Evolutionary conservation across 2,329 filamentous ascomycete genomes (phyloP).

Genomic region (Claviceps spartinae): DNA sequence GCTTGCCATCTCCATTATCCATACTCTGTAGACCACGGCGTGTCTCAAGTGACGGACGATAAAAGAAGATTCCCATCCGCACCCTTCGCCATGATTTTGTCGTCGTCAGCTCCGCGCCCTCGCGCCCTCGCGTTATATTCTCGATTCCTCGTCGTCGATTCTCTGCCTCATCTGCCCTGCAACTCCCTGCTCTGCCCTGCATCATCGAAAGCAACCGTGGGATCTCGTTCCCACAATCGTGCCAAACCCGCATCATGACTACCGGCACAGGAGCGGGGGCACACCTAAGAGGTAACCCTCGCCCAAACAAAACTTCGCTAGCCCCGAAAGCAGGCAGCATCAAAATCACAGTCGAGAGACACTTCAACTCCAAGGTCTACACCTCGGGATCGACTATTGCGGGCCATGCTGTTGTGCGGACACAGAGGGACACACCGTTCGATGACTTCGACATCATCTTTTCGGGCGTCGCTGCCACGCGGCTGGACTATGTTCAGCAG

Average conservation of each 20-base stretch:
- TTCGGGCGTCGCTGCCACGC: constrained; percentile 35
- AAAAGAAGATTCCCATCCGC: constrained; percentile 7
- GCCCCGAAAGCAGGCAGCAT: constrained; percentile 16
- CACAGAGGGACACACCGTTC: constrained; percentile 33
- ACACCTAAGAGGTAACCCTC: neutral
- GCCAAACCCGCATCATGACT: neutral
- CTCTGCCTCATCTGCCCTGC: neutral
- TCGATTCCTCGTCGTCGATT: neutral
- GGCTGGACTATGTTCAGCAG: constrained; percentile 35
- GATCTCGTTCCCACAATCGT: neutral
- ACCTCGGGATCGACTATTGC: constrained; percentile 38
- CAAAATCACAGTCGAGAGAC: constrained; percentile 35
- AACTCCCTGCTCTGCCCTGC: neutral
- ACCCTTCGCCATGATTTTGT: neutral
- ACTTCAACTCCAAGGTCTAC: constrained; percentile 42
- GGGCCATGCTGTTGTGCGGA: constrained; percentile 33
- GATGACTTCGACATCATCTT: constrained; percentile 39
- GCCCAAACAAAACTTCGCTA: neutral
- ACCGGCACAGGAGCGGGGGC: neutral
- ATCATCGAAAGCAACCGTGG: no score
- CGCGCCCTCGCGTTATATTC: neutral
- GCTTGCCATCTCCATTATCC: neutral
- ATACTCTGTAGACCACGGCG: constrained; percentile 9
- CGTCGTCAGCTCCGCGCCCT: neutral
- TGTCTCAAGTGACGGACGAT: constrained; percentile 6